A percentile compares a stretch with the other conserved stretches of the same genome.
Evolutionary conservation across 345 rosid genomes (phyloP).

Genomic region (Brassica napus): Da-Ae NC_063445.1:7256501-7257000

Average conservation of each 20-base stretch:
- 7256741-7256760: constrained; percentile 63
- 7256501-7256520: constrained; percentile 64
- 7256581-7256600: constrained; percentile 88
- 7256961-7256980: constrained; percentile 83
- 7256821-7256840: constrained; percentile 89
- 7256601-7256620: constrained; percentile 66
- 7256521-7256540: constrained; percentile 57
- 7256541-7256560: constrained; percentile 89
- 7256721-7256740: constrained; percentile 79
- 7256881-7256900: constrained; percentile 49
- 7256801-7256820: constrained; percentile 79
- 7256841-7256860: constrained; percentile 95
- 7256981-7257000: constrained; percentile 88
- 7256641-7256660: background rate
- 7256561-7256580: constrained; percentile 95
- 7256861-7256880: constrained; percentile 56
- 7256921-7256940: constrained; percentile 38
- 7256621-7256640: constrained; percentile 6
- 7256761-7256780: constrained; percentile 87
- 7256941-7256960: constrained; percentile 54
- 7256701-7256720: constrained; percentile 71
- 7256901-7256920: constrained; percentile 36
- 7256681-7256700: constrained; percentile 51
- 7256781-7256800: constrained; percentile 86
- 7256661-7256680: constrained; percentile 12